Evolutionary conservation across 768 basidiomycete genomes (phyloP), one percentile per base, ranked within the genome.

Genomic region (Suillus discolor): DNA sequence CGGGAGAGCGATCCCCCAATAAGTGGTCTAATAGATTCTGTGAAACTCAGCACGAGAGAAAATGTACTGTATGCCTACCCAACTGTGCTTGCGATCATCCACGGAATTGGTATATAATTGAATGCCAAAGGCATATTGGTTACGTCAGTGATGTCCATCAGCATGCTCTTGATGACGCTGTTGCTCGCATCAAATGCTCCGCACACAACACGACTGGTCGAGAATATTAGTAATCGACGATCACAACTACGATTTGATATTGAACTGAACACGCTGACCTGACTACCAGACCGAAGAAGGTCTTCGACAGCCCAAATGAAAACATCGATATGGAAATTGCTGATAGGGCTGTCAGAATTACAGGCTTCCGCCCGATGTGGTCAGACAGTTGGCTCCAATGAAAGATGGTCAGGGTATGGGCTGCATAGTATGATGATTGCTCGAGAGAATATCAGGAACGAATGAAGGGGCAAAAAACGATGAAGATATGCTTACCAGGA

Each of bases 1-100:
- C 77, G 83, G 13, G 89, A 85, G 28, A 93, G 74, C 13, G 81
- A 71, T 0, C 92, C 92, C 39, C 92, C 92, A 23, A 91, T 80
- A 42, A 91, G 73, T 11, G 92, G 90, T 0, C 91, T 90, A 11
- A 3, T 38, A 54, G 12, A 28, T 28, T 12, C 3, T 62, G 16
- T 63, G 34, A 59, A 53, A 13, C 28, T 55, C 16, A 54, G 20
- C 9, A 7, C 9, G 3, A 34, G 4, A 12, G 20, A 61, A 39
- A 38, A 74, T 80, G 59, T 4, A 9, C 0, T 25, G 18, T 64
- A 44, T 57, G 73, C 81, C 61, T 51, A 84, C 83, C 83, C 84
- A 2, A 81, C 9, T 9, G 80, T 77, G 0, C 68, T 72, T 9
- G 84, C 83, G 16, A 77, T 57, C 41, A 76, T 74, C 84, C 83